Evolutionary conservation across 768 basidiomycete species (phyloP).

Genomic region (Rhodotorula toruloides): DNA sequence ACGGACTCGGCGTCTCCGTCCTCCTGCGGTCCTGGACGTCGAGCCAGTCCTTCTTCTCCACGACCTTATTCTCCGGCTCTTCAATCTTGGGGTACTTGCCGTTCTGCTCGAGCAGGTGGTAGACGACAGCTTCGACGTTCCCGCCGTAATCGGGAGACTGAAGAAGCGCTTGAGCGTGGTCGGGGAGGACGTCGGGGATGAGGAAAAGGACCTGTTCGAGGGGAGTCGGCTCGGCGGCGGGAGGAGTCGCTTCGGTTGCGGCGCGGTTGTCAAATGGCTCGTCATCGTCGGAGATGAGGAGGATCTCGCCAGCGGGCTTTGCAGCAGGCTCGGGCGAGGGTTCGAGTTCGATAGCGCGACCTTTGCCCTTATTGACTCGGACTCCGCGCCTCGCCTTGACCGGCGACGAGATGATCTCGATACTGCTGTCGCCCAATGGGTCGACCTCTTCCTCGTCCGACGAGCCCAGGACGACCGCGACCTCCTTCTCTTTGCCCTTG

Average conservation of each 20-base stretch:
- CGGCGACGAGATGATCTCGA: background rate
- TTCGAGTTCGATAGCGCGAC: background rate
- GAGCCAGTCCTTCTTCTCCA: slow-evolving; percentile 20
- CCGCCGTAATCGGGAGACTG: background rate
- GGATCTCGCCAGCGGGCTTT: too few species aligned
- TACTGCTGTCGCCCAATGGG: background rate
- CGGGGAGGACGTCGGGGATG: slow-evolving; percentile 26
- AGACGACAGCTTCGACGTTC: background rate
- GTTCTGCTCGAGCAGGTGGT: background rate
- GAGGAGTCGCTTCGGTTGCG: background rate
- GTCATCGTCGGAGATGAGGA: background rate
- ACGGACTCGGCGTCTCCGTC: background rate
- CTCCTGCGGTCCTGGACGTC: slow-evolving; percentile 7
- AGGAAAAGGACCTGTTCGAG: slow-evolving; percentile 14
- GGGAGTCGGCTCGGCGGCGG: background rate
- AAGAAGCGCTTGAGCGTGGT: slow-evolving; percentile 8
- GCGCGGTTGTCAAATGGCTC: background rate
- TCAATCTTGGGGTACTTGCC: slow-evolving; percentile 13
- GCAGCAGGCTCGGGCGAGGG: too few species aligned
- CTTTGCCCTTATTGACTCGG: background rate
- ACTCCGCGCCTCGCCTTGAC: background rate
- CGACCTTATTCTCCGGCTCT: background rate
- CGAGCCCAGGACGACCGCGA: background rate
- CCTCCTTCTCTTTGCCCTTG: background rate
- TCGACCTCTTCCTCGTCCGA: slow-evolving; percentile 11